These are phyloP conservation scores for Colletotrichum theobromicola DNA, from an alignment of 2,329 filamentous ascomycete genomes.

Conservation along the genomic window DNA sequence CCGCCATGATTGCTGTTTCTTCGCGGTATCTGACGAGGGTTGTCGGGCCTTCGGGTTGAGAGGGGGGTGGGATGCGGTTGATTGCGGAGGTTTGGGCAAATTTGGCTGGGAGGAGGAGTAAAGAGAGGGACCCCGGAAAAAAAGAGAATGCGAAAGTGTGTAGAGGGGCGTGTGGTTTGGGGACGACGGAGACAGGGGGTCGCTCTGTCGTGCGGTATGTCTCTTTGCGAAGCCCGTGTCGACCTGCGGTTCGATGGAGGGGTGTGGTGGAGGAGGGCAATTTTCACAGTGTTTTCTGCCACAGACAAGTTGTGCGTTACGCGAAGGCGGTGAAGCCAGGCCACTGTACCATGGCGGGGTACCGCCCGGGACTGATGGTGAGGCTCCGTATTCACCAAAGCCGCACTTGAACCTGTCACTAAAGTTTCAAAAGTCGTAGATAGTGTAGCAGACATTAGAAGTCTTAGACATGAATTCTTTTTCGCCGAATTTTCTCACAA, in stretches of 20 bases:
- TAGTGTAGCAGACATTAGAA: too few relatives aligned
- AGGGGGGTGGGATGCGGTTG: background rate
- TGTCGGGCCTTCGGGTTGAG: background rate
- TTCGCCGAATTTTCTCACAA: background rate
- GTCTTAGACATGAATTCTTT: background rate
- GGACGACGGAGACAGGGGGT: conserved; percentile 21
- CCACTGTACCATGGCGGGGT: background rate
- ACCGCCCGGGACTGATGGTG: background rate
- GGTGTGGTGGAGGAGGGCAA: conserved; percentile 14
- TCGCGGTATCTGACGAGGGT: conserved; percentile 1
- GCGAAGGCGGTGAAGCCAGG: background rate
- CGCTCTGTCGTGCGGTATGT: conserved; percentile 20
- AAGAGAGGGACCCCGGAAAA: conserved; percentile 16
- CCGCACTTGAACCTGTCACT: too few relatives aligned
- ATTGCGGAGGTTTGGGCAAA: conserved; percentile 17
- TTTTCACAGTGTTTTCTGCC: conserved; percentile 23
- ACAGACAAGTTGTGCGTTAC: background rate
- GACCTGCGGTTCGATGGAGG: conserved; percentile 15
- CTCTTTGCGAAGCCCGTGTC: conserved; percentile 15
- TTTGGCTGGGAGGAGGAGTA: conserved; percentile 22
- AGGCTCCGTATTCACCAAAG: background rate
- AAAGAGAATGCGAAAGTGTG: conserved; percentile 19
- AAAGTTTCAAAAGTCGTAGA: too few relatives aligned
- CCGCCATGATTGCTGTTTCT: conserved; percentile 30
- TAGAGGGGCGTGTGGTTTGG: conserved; percentile 16